Evolutionary conservation across 768 basidiomycete species (phyloP), one percentile per base, ranked within the genome.

Genomic region (Lepiota venenata): DNA sequence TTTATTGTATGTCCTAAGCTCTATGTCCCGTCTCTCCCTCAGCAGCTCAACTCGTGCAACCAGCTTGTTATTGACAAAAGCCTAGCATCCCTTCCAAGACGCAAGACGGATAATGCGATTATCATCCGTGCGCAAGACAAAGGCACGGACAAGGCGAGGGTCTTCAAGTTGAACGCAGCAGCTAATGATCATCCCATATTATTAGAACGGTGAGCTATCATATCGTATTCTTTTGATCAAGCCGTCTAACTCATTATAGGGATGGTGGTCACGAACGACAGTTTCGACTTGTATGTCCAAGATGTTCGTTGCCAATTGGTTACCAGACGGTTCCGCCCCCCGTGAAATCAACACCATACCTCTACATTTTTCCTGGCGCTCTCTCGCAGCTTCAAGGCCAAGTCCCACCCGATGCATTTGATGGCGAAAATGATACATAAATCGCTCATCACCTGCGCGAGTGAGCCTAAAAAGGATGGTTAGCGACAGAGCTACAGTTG

Each of bases 351-450:
- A 86, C 81, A 2, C 83, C 88, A 1, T 94, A 84, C 68, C 62
- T 94, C 36, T 96, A 94, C 66, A 82, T 95, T 51, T 60, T 91
- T 46, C 75, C 82, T 43, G 93, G 93, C 3, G 87, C 91, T 15
- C 76, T 96, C 54, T 92, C 90, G n/a, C 88, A 89, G 63, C 72
- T 87, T 60, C 93, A 96, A 74, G 93, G 93, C 32, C 86, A 93
- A 63, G 71, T 93, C 29, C 93, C 93, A 9, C 69, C 77, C 43
- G 91, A 91, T 59, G 93, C 93, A 5, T 92, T 95, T 63, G 84
- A 87, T 47, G 76, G 80, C 38, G 75, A 76, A 62, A 79, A 79
- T 57, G 64, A 70, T 18, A 47, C 41, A 57, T 63, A 62, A 58
- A 47, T 47, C 37, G 45, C 36, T 57, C 27, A 21, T 22, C 47